These are phyloP conservation scores for Gynandropsis gynandra DNA, from an alignment of 345 rosid genomes.

Conservation along the genomic window DNA sequence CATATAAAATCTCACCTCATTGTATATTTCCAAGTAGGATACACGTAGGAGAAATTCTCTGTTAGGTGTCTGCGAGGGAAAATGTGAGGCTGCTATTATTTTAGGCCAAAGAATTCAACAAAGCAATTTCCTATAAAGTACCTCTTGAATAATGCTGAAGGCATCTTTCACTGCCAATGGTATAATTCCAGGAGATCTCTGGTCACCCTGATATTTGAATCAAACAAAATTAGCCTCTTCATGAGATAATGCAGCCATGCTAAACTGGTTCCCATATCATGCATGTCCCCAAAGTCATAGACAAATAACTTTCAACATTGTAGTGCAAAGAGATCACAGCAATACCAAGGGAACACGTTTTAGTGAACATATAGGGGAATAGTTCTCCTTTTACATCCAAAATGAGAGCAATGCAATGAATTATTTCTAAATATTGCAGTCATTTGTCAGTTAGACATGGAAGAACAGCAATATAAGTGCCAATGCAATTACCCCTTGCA, in stretches of 20 bases:
- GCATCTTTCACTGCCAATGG: conserved; percentile 97
- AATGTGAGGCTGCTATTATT: conserved; percentile 25
- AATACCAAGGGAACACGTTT: too few species aligned
- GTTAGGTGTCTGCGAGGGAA: conserved; percentile 65
- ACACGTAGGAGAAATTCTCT: conserved; percentile 94
- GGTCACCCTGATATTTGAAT: conserved; percentile 82
- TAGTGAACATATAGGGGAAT: too few species aligned
- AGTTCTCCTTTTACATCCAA: too few species aligned
- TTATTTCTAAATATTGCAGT: too few species aligned
- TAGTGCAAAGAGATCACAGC: too few species aligned
- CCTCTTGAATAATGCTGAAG: conserved; percentile 98
- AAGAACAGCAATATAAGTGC: too few species aligned
- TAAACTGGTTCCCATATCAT: conserved; percentile 2
- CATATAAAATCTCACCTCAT: conserved; percentile 66
- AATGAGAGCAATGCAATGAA: background rate
- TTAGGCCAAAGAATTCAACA: conserved; percentile 13
- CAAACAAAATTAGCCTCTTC: too few species aligned
- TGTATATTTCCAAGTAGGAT: conserved; percentile 94
- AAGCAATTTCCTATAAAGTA: conserved; percentile 27
- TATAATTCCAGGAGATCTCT: conserved; percentile 98
- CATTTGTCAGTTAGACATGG: too few species aligned
- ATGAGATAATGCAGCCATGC: too few species aligned
- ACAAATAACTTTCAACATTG: too few species aligned
- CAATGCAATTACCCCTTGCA: too few species aligned
- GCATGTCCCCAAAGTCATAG: background rate